Conservation (phyloP, 495 filamentous ascomycete genomes). For the Aspergillus bertholletiae region DNA sequence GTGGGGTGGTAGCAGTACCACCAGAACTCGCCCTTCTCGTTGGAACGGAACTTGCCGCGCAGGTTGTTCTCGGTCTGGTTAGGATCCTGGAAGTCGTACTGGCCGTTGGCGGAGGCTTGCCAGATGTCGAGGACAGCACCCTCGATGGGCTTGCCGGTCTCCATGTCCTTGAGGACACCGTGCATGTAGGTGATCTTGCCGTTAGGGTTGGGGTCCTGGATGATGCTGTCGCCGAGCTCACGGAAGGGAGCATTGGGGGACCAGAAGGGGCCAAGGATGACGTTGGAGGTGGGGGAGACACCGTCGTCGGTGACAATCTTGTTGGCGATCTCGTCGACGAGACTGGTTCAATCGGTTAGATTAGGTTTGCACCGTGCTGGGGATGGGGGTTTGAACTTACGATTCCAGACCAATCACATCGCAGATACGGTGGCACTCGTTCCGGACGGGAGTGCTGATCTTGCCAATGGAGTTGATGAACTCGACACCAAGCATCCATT, state of each 20-base stretch:
- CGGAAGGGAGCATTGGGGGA: slow-evolving; percentile 79
- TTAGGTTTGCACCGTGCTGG: too few relatives aligned
- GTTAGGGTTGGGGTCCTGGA: slow-evolving; percentile 60
- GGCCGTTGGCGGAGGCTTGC: slow-evolving; percentile 80
- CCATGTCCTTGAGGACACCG: slow-evolving; percentile 68
- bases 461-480: slow-evolving; percentile 53
- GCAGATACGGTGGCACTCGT: slow-evolving; percentile 74
- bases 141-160: slow-evolving; percentile 66
- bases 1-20: slow-evolving; percentile 85
- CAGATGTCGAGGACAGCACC: slow-evolving; percentile 78
- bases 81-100: slow-evolving; percentile 88
- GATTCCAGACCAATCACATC: slow-evolving; percentile 82
- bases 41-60: slow-evolving; percentile 75
- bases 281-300: slow-evolving; percentile 70
- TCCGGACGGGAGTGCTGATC: slow-evolving; percentile 56
- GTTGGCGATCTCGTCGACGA: slow-evolving; percentile 84
- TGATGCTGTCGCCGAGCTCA: slow-evolving; percentile 64
- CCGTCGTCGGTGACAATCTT: slow-evolving; percentile 69
- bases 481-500: slow-evolving; percentile 76
- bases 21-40: slow-evolving; percentile 71
- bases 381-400: too few relatives aligned
- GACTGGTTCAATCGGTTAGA: slow-evolving; percentile 34
- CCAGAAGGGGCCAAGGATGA: slow-evolving; percentile 88
- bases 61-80: slow-evolving; percentile 77
- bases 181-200: slow-evolving; percentile 71